Conservation (phyloP, 495 filamentous ascomycete species). For the Schizothecium vesticola region DNA sequence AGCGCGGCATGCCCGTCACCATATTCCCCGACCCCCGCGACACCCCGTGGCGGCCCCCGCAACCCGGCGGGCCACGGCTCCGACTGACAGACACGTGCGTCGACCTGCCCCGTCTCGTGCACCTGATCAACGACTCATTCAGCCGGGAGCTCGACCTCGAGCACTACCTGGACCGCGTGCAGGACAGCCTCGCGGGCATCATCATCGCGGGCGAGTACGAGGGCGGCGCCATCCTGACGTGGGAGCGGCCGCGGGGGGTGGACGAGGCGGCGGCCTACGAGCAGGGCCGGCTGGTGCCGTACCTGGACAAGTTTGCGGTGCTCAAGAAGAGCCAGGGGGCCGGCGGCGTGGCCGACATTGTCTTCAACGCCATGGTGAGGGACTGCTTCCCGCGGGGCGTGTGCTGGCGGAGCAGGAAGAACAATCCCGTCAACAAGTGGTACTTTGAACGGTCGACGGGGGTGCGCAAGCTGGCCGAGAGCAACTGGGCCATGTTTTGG, state of each 20-base stretch:
- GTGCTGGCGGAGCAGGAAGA: slow-evolving; percentile 72
- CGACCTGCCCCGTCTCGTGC: slow-evolving; percentile 72
- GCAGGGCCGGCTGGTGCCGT: slow-evolving; percentile 67
- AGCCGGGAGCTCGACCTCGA: slow-evolving; percentile 73
- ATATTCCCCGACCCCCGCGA: slow-evolving; percentile 67
- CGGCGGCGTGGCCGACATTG: slow-evolving; percentile 87
- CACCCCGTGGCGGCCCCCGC: slow-evolving; percentile 61
- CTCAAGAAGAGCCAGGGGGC: slow-evolving; percentile 81
- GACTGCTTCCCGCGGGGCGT: slow-evolving; percentile 77
- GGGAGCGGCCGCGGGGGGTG: slow-evolving; percentile 71
- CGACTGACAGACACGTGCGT: slow-evolving; percentile 71
- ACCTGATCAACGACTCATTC: slow-evolving; percentile 94
- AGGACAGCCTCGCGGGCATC: slow-evolving; percentile 73
- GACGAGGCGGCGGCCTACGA: slow-evolving; percentile 47
- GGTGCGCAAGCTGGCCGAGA: slow-evolving; percentile 69
- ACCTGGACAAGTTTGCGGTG: slow-evolving; percentile 97
- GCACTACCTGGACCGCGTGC: slow-evolving; percentile 74
- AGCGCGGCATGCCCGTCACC: slow-evolving; percentile 82
- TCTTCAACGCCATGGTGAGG: slow-evolving; percentile 93
- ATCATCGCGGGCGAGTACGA: slow-evolving; percentile 97
- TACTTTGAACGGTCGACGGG: slow-evolving; percentile 88
- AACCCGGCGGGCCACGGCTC: slow-evolving; percentile 45
- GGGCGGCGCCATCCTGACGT: slow-evolving; percentile 89
- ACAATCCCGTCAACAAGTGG: slow-evolving; percentile 89
- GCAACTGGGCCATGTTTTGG: slow-evolving; percentile 97